phyloP scores from a whole-genome alignment of 257 asterid species.

The Cynanchum wilfordii region DNA sequence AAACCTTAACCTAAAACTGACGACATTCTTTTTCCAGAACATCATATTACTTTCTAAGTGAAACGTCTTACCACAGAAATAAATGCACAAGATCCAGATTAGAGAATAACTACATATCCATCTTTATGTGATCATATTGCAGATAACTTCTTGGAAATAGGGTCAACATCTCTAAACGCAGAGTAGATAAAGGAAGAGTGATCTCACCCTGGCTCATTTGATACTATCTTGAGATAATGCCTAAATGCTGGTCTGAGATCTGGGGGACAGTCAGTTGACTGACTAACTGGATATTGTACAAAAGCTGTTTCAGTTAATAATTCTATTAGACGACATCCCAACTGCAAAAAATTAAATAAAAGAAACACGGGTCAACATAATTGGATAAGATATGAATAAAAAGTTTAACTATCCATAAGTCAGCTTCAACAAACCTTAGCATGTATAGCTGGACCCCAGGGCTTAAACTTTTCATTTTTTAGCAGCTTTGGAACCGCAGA shows the following conservation, averaged over 20 bases:
- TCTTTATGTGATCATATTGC: not conserved
- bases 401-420: not conserved
- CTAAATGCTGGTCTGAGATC: conserved; percentile 95
- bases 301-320: conserved; percentile 80
- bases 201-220: conserved; percentile 63
- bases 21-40: not conserved
- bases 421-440: conserved; percentile 64
- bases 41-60: not conserved
- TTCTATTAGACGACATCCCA: conserved; percentile 87
- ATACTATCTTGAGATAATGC: conserved; percentile 63
- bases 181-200: not conserved
- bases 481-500: conserved; percentile 72
- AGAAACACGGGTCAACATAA: conserved; percentile 14
- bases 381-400: not conserved
- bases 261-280: conserved; percentile 77
- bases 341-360: conserved; percentile 46
- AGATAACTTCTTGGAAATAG: not conserved
- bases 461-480: conserved; percentile 59
- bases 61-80: not conserved
- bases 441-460: conserved; percentile 77
- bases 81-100: conserved; percentile 1
- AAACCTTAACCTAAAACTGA: not conserved
- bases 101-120: not conserved
- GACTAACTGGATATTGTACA: conserved; percentile 72
- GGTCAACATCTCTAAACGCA: not conserved